Base-by-base conservation (phyloP, 1,284 basidiomycete genomes). In the Neonothopanus nambi region DNA sequence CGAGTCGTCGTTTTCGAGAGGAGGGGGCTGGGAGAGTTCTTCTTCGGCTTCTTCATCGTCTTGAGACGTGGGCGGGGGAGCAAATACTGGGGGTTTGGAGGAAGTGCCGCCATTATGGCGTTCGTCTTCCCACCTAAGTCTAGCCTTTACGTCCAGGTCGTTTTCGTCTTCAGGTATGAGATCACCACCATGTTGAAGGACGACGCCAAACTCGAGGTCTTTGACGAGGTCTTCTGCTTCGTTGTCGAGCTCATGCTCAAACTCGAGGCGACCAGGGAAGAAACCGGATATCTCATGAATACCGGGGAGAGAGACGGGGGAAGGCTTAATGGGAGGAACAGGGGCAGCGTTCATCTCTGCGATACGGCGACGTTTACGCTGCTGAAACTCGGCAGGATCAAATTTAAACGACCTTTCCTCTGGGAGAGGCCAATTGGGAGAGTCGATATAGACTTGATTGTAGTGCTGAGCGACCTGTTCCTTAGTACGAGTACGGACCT, bases 391-490 rank as follows among this genome's bases (percentile, higher is more conserved):
- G 54, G 89, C 84, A 6, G 87, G 81, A 60, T 91, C 85, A 52
- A 91, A 78, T 46, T 90, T 74, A 62, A 95, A 93, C 36, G 79
- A 69, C 18, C 71, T 65, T 58, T 91, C 79, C 85, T 89, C 93
- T 23, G 89, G 93, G 61, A 86, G 68, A 18, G 93, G 93, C 84
- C 89, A 93, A 57, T 82, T 65, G 24, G 80, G 77, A 20, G 89
- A 89, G 57, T 88, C 81, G 53, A 98, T 81, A 66, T 95, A 99
- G 28, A 92, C 84, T 40, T 81, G 69, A 44, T 86, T 79, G 70
- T 99, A 99, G 73, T 99, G 96, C 50, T 85, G 73, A 70, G 96
- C 91, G 23, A 95, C 93, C 65, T 99, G 96, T 65, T 98, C 95
- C 68, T 91, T 95, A 6, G 93, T 92, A 51, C 95, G 81, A 5